Base-by-base conservation (phyloP, 768 basidiomycete species). In the Lentinula edodes region DNA sequence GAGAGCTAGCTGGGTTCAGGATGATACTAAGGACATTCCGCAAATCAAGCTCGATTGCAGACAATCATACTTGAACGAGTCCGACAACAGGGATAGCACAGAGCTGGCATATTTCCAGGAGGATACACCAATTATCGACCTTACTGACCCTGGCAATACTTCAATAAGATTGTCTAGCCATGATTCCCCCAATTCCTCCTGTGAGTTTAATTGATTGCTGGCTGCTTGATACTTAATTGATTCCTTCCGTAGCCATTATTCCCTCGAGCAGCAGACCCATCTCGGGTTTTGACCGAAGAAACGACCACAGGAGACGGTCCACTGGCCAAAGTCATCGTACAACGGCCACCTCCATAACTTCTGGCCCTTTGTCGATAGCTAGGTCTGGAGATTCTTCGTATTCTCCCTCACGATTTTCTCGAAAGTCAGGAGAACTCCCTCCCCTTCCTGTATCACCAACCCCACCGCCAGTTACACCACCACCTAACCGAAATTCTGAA, bases 1-100 rank as follows among this genome's bases (percentile, higher is more conserved):
- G 7, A 74, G 75, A 56, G 71, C 76, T 56, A 81, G 81, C 76
- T 86, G 82, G 80, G 71, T 75, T 62, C 75, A 74, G 63, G 75
- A 69, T 52, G 72, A 67, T 38, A 68, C 74, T 48, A 76, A 77
- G 59, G 78, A 78, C 42, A 58, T 58, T 42, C 39, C 52, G 52
- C 43, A 52, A 51, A 53, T 58, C 35, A 57, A 62, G 39, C 28
- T 51, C 45, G 66, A 60, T 67, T 60, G 61, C 63, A 51, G 67
- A 66, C 46, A 66, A 62, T 58, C 67, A 66, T 28, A 58, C 66
- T 12, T 65, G 65, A 45, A 61, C 64, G 34, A 57, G 66, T 16
- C 38, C n/a, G 53, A 54, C 35, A 56, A 66, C 73, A 38, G 69
- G 16, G 34, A 46, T 32, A 41, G 51, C 36, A 58, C 20, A 2